These are phyloP conservation scores for Uncinocarpus reesii DNA, from an alignment of 2,329 filamentous ascomycete genomes.

Conservation along the genomic window DNA sequence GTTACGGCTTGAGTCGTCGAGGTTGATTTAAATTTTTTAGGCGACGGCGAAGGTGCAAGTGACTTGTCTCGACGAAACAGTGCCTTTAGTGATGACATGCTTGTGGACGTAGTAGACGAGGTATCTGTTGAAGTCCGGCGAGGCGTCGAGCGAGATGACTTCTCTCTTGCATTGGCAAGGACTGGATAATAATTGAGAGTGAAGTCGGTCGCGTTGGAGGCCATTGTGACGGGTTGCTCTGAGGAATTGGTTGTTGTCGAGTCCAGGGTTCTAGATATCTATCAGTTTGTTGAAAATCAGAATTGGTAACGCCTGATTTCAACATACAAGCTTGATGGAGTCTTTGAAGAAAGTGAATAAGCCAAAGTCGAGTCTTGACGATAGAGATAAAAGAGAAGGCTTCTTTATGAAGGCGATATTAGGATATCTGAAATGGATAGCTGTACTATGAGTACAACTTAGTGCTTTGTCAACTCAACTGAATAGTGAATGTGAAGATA, in stretches of 20 bases:
- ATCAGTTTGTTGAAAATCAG: not conserved
- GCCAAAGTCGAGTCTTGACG: too few relatives aligned
- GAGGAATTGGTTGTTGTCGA: not conserved
- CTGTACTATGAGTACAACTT: too few relatives aligned
- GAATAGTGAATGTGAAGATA: not conserved
- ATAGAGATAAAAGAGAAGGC: too few relatives aligned
- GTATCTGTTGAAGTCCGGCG: constrained; percentile 10
- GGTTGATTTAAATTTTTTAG: not conserved
- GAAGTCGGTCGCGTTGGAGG: constrained; percentile 8
- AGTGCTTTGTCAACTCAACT: not conserved
- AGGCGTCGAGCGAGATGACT: not conserved
- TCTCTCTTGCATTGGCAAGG: not conserved
- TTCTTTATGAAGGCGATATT: too few relatives aligned
- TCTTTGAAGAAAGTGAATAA: not conserved
- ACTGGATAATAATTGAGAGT: constrained; percentile 6
- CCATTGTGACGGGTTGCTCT: constrained; percentile 1
- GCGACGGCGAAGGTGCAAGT: not conserved
- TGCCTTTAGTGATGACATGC: constrained; percentile 10
- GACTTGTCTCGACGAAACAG: not conserved
- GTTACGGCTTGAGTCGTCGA: constrained; percentile 2
- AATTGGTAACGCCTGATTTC: not conserved
- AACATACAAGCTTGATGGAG: not conserved
- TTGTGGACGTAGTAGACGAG: constrained; percentile 7
- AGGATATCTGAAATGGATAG: too few relatives aligned
- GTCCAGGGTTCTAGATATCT: not conserved